These are phyloP conservation scores for Ambrosia artemisiifolia DNA, from an alignment of 129 eudicot species.

Conservation along the genomic window DNA sequence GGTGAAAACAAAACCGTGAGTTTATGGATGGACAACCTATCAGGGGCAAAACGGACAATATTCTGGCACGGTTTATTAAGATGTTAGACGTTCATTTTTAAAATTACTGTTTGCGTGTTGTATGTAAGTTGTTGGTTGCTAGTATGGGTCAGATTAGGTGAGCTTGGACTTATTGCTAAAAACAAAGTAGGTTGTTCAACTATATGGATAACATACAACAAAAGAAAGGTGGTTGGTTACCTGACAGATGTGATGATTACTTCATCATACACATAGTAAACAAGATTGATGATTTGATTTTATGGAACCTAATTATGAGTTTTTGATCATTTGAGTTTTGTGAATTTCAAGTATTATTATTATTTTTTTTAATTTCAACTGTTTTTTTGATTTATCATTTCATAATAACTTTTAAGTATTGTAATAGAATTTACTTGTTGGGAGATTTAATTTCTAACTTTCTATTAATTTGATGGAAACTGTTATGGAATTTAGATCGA, in stretches of 20 bases:
- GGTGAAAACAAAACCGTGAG: no score
- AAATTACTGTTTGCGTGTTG: not conserved
- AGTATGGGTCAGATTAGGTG: slow-evolving; percentile 3
- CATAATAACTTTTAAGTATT: not conserved
- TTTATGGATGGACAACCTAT: no score
- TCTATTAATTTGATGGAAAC: not conserved
- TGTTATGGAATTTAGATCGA: not conserved
- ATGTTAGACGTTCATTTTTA: no score
- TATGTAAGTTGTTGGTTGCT: not conserved
- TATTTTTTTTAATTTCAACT: no score
- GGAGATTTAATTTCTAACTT: not conserved
- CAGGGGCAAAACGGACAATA: no score
- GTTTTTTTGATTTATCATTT: no score
- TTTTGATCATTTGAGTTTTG: not conserved
- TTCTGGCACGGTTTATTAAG: no score
- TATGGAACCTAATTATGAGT: not conserved
- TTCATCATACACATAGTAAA: not conserved
- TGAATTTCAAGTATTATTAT: not conserved
- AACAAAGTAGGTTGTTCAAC: not conserved
- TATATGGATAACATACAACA: not conserved
- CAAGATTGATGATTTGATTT: not conserved
- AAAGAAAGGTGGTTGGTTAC: not conserved
- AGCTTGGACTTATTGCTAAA: not conserved
- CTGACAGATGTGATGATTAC: not conserved
- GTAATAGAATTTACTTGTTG: not conserved